phyloP scores from a whole-genome alignment of 768 basidiomycete species.

The Sporobolomyces pararoseus region DNA sequence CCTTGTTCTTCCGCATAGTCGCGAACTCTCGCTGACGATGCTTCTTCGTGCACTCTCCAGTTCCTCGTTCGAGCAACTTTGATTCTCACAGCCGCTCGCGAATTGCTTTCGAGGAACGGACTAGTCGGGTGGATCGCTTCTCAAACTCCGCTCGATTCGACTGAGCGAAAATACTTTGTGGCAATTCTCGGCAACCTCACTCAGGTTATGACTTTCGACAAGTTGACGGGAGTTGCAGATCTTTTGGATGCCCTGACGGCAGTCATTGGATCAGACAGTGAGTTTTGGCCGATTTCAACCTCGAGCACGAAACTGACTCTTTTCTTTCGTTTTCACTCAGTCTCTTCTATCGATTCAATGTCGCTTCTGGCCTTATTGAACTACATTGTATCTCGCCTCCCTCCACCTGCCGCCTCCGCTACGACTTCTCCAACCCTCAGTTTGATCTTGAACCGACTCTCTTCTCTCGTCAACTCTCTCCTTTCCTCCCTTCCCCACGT shows the following conservation, averaged over 20 bases:
- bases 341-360: background rate
- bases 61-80: constrained; percentile 36
- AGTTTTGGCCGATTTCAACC: background rate
- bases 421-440: background rate
- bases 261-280: constrained; percentile 17
- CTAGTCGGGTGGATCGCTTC: constrained; percentile 37
- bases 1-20: too few relatives aligned
- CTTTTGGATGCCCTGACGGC: constrained; percentile 24
- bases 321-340: background rate
- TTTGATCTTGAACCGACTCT: constrained; percentile 17
- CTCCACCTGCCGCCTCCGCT: too few relatives aligned
- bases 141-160: constrained; percentile 19
- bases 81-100: constrained; percentile 42
- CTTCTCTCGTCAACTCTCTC: background rate
- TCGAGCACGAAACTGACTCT: background rate
- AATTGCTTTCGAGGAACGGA: constrained; percentile 40
- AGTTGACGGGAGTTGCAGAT: constrained; percentile 32
- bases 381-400: background rate
- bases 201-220: constrained; percentile 26
- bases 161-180: constrained; percentile 24
- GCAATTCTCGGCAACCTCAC: constrained; percentile 15
- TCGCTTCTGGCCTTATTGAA: constrained; percentile 3
- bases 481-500: background rate
- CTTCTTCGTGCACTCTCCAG: background rate
- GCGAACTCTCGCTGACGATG: background rate